Percentiles rank a stretch among this genome's conserved stretches.
phyloP scores from a whole-genome alignment of 2,329 filamentous ascomycete genomes.

The Albophoma yamanashiensis region DNA sequence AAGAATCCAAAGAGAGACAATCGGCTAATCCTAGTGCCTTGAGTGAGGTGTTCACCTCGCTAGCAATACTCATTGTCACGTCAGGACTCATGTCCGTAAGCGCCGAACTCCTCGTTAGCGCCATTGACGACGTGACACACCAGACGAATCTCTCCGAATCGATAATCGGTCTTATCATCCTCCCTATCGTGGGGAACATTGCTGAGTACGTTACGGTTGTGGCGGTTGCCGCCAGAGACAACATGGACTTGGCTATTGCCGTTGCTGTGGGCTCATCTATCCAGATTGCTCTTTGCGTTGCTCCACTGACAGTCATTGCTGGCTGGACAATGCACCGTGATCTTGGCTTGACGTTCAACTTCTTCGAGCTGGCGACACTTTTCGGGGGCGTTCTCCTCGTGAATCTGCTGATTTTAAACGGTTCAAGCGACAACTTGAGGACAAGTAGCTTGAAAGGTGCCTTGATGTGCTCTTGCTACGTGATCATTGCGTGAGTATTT shows the following conservation, averaged over 20 bases:
- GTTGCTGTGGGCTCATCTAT: conserved; percentile 51
- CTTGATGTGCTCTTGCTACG: conserved; percentile 40
- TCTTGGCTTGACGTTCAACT: conserved; percentile 59
- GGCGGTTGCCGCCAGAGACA: conserved; percentile 46
- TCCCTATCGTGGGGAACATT: conserved; percentile 52
- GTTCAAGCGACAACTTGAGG: conserved; percentile 54
- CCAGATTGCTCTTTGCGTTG: conserved; percentile 51
- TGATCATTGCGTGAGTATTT: conserved; percentile 32
- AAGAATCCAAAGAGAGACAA: not conserved
- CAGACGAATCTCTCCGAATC: conserved; percentile 39
- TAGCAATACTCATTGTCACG: conserved; percentile 39
- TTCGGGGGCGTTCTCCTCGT: conserved; percentile 62
- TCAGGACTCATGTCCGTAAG: conserved; percentile 48
- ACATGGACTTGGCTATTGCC: conserved; percentile 51
- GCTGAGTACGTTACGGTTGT: conserved; percentile 54
- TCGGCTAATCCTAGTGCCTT: not conserved
- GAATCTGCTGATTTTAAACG: conserved; percentile 65
- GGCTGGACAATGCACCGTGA: conserved; percentile 46
- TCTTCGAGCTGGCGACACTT: conserved; percentile 65
- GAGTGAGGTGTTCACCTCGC: conserved; percentile 22
- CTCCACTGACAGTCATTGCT: conserved; percentile 47
- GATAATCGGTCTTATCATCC: conserved; percentile 50
- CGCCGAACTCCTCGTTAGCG: conserved; percentile 50
- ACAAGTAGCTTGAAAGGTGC: conserved; percentile 41
- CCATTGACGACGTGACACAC: conserved; percentile 45